Conservation (phyloP, 1,284 basidiomycete genomes). For the Anthracocystis panici-leucophaei region DNA sequence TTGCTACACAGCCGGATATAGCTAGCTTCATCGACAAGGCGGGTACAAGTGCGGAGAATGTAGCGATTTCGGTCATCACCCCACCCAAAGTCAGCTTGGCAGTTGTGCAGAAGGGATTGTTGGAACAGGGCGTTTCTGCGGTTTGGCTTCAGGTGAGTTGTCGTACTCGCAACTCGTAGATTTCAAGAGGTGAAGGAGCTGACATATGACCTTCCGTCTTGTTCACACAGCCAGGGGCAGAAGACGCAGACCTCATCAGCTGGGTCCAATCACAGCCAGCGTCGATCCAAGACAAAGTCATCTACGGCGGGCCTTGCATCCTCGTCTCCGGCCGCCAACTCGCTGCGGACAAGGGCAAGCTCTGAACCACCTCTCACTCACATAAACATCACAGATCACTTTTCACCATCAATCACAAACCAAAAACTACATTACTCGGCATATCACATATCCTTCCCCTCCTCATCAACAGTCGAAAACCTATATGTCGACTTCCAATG, state of each 20-base stretch:
- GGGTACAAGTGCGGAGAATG: constrained; percentile 26
- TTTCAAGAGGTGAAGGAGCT: too few species aligned
- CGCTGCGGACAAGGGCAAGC: constrained; percentile 59
- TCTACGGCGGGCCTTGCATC: constrained; percentile 66
- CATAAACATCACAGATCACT: too few species aligned
- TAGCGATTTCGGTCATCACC: constrained; percentile 65
- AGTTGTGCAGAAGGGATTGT: constrained; percentile 53
- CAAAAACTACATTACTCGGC: background rate
- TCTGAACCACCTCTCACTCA: constrained; percentile 21
- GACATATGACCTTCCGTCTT: too few species aligned
- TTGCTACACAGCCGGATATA: constrained; percentile 30
- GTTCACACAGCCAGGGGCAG: constrained; percentile 52
- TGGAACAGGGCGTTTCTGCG: constrained; percentile 48
- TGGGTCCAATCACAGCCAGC: constrained; percentile 59
- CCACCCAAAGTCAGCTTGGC: constrained; percentile 60
- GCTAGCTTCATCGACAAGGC: constrained; percentile 31
- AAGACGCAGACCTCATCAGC: constrained; percentile 55
- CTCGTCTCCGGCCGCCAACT: constrained; percentile 61
- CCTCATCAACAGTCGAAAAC: constrained; percentile 51
- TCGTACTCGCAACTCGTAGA: too few species aligned
- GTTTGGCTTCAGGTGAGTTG: constrained; percentile 54
- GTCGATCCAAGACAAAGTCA: constrained; percentile 53
- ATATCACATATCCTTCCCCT: constrained; percentile 28
- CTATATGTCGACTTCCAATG: constrained; percentile 61
- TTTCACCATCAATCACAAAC: background rate